Percentiles rank a stretch among this genome's conserved stretches.
phyloP scores from a whole-genome alignment of 2,329 filamentous ascomycete species.

The Huntiella bhutanensis region DNA sequence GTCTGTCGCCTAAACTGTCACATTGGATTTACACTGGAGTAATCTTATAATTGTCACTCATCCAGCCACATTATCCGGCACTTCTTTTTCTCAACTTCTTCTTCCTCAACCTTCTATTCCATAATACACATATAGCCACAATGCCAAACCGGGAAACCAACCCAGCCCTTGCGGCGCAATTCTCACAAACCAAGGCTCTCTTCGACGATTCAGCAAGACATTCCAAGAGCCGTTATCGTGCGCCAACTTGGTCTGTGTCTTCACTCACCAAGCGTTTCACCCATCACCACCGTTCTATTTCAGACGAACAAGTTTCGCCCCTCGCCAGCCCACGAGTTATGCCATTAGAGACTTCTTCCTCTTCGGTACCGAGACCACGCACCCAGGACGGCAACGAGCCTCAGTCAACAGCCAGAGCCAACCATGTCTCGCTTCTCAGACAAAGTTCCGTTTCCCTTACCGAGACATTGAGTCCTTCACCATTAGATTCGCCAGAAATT shows the following conservation, averaged over 20 bases:
- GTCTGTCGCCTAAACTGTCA: too few relatives aligned
- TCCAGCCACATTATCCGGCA: background rate
- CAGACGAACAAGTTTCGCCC: conserved; percentile 8
- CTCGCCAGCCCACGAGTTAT: conserved; percentile 1
- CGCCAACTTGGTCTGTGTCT: conserved; percentile 6
- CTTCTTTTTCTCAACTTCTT: background rate
- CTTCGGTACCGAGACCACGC: too few relatives aligned
- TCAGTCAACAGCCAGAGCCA: too few relatives aligned
- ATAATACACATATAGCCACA: background rate
- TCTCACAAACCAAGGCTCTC: conserved; percentile 3
- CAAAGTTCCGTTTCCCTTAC: too few relatives aligned
- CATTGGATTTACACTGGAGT: too few relatives aligned
- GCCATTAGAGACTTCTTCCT: background rate
- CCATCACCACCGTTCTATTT: conserved; percentile 10
- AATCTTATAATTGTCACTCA: background rate
- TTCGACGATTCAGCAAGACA: conserved; percentile 5
- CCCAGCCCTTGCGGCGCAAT: background rate
- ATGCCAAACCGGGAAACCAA: too few relatives aligned
- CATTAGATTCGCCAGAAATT: too few relatives aligned
- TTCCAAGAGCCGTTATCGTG: conserved; percentile 4
- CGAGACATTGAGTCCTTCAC: too few relatives aligned
- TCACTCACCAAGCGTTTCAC: conserved; percentile 9
- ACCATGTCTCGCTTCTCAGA: too few relatives aligned
- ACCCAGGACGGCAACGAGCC: too few relatives aligned
- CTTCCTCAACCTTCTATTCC: background rate